phyloP scores from a whole-genome alignment of 176 grass and related monocot species.

The Carex cristatella region DNA sequence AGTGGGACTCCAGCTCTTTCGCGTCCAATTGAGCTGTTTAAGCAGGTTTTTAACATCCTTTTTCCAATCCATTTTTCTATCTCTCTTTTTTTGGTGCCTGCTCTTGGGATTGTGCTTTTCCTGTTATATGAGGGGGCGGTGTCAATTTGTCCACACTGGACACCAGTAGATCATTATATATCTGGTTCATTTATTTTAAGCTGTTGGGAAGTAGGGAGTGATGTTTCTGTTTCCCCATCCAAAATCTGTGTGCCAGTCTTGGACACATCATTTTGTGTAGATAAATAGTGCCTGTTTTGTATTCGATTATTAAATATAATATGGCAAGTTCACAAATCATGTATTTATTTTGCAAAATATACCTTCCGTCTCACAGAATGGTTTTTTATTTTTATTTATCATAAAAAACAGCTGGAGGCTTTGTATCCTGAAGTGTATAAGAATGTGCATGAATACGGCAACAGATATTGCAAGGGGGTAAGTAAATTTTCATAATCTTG shows the following conservation, averaged over 20 bases:
- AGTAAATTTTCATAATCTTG: slow-evolving; percentile 26
- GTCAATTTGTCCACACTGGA: background rate
- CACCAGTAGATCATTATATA: background rate
- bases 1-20: slow-evolving; percentile 95
- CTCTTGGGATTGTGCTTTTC: background rate
- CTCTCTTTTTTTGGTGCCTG: background rate
- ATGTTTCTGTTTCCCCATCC: background rate
- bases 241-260: background rate
- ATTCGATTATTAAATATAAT: background rate
- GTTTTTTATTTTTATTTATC: slow-evolving; percentile 6
- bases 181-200: background rate
- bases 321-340: background rate
- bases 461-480: slow-evolving; percentile 96
- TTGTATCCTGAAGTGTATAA: slow-evolving; percentile 81
- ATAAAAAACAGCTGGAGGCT: slow-evolving; percentile 55
- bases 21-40: slow-evolving; percentile 85
- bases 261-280: background rate
- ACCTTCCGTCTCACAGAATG: background rate
- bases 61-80: background rate
- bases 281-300: background rate
- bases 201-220: background rate
- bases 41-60: slow-evolving; percentile 48
- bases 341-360: background rate
- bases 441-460: slow-evolving; percentile 75
- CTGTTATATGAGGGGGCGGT: background rate